A percentile compares a stretch with the other conserved stretches of the same genome.
These are phyloP conservation scores for Talaromyces piceae DNA, from an alignment of 2,329 filamentous ascomycete species.

Conservation along the genomic window DNA sequence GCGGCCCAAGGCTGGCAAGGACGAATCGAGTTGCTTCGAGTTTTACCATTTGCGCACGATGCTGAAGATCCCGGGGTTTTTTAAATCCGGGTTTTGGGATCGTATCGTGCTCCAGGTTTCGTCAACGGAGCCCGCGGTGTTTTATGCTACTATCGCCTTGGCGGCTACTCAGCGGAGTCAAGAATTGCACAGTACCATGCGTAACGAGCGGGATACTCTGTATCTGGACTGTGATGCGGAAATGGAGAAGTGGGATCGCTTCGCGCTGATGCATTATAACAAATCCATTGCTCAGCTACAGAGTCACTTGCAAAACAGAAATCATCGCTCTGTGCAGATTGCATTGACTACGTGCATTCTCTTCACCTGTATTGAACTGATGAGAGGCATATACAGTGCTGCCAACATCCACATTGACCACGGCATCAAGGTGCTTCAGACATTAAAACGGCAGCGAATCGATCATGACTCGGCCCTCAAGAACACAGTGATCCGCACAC, in stretches of 20 bases:
- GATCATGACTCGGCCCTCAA: neutral
- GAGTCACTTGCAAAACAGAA: neutral
- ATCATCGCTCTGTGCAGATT: slow-evolving; percentile 6
- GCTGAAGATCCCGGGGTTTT: slow-evolving; percentile 1
- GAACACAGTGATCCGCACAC: neutral
- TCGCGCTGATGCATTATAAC: slow-evolving; percentile 7
- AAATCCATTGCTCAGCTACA: slow-evolving; percentile 6
- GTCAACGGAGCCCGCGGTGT: slow-evolving; percentile 13
- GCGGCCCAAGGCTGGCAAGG: neutral
- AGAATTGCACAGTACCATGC: slow-evolving; percentile 7
- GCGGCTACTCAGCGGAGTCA: slow-evolving; percentile 11
- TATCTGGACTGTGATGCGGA: slow-evolving; percentile 5
- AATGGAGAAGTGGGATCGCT: slow-evolving; percentile 7
- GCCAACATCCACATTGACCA: slow-evolving; percentile 10
- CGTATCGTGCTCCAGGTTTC: slow-evolving; percentile 11
- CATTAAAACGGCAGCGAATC: neutral
- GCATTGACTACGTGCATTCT: slow-evolving; percentile 7
- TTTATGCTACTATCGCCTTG: slow-evolving; percentile 13
- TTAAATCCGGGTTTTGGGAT: slow-evolving; percentile 9
- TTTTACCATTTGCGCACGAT: slow-evolving; percentile 5
- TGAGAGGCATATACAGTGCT: slow-evolving; percentile 5
- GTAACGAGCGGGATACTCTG: neutral
- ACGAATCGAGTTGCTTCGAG: slow-evolving; percentile 6
- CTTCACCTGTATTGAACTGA: slow-evolving; percentile 9
- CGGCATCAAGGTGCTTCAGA: slow-evolving; percentile 1